Evolutionary conservation across 2,329 filamentous ascomycete species (phyloP).

Genomic region (Emergomyces pasteurianus): DNA sequence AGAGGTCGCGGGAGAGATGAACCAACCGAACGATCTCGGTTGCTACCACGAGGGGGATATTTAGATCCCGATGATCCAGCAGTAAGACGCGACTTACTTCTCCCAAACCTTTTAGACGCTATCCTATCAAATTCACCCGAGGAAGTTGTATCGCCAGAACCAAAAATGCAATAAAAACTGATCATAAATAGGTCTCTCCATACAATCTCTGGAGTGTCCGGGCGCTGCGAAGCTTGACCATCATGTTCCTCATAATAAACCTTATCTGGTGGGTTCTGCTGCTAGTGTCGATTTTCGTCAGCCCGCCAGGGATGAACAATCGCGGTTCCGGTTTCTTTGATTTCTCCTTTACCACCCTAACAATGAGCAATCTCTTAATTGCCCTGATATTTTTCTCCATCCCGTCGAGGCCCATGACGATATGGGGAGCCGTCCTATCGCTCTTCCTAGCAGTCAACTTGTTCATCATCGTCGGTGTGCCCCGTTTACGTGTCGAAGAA

Average conservation of each 20-base stretch:
- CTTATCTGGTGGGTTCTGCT: conserved; percentile 90
- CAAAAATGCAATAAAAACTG: not conserved
- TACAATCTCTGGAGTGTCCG: conserved; percentile 93
- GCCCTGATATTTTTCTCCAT: conserved; percentile 77
- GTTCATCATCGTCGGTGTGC: conserved; percentile 66
- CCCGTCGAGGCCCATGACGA: conserved; percentile 66
- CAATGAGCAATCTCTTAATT: conserved; percentile 62
- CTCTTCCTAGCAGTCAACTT: conserved; percentile 59
- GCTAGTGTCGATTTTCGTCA: conserved; percentile 82
- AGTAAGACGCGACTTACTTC: conserved; percentile 38
- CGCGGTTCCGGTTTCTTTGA: conserved; percentile 88
- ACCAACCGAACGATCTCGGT: conserved; percentile 50
- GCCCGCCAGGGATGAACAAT: conserved; percentile 72
- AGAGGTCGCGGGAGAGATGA: conserved; percentile 20
- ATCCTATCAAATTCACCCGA: not conserved
- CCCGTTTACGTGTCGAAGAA: conserved; percentile 67
- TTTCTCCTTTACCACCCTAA: conserved; percentile 70
- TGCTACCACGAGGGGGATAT: conserved; percentile 57
- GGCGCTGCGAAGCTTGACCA: conserved; percentile 62
- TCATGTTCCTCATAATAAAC: conserved; percentile 61
- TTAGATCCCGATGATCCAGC: conserved; percentile 71
- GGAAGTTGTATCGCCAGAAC: not conserved
- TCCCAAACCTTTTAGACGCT: not conserved
- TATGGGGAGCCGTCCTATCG: conserved; percentile 58
- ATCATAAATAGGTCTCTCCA: conserved; percentile 51